Evolutionary conservation across 139 green algal genomes (phyloP).

Genomic region (Pycnococcus provasolii): DNA sequence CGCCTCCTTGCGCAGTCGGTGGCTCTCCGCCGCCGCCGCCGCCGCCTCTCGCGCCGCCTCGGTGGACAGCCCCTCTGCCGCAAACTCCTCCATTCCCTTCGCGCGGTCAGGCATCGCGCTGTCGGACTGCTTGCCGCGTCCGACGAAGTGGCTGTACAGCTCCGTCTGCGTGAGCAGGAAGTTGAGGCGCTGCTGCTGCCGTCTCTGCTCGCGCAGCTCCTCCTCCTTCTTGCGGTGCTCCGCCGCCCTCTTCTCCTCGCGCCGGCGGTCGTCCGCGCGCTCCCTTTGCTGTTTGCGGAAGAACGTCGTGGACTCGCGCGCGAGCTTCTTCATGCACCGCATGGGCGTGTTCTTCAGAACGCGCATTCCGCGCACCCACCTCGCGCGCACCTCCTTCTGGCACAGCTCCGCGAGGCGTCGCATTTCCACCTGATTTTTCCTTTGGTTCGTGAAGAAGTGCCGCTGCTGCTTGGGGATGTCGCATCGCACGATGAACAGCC

Average conservation of each 20-base stretch:
- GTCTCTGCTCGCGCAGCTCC: slow-evolving; percentile 40
- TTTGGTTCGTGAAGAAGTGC: slow-evolving; percentile 17
- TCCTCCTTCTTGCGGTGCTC: slow-evolving; percentile 31
- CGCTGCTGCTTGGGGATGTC: slow-evolving; percentile 24
- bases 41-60: slow-evolving; percentile 23
- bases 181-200: slow-evolving; percentile 55
- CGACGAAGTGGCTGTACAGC: slow-evolving; percentile 59
- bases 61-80: slow-evolving; percentile 28
- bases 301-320: slow-evolving; percentile 40
- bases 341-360: slow-evolving; percentile 24
- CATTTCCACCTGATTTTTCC: slow-evolving; percentile 27
- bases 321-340: slow-evolving; percentile 24
- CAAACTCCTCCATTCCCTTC: slow-evolving; percentile 19
- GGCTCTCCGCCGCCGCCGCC: slow-evolving; percentile 18
- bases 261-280: slow-evolving; percentile 7
- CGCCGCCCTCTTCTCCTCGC: not conserved
- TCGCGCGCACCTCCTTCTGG: slow-evolving; percentile 28
- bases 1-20: slow-evolving; percentile 4
- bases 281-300: not conserved
- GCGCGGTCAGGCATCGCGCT: slow-evolving; percentile 7
- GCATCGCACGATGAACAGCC: slow-evolving; percentile 13
- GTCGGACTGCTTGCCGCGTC: slow-evolving; percentile 29
- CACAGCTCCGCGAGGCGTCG: slow-evolving; percentile 31
- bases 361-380: slow-evolving; percentile 16
- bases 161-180: slow-evolving; percentile 57